Conservation (phyloP, 306 rosid species). For the Cajanus cajan region DNA sequence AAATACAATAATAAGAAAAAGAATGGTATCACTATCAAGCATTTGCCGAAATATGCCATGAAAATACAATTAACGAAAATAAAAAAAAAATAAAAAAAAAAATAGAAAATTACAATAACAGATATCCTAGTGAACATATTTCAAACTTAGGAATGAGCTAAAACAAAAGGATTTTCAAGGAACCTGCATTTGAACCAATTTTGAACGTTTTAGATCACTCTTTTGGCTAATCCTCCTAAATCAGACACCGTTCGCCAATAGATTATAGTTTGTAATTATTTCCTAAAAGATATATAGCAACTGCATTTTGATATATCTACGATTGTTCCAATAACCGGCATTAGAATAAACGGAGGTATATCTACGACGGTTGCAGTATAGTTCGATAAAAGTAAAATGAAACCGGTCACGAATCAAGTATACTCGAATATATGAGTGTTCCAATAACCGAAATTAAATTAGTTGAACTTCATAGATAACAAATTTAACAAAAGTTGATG, state of each 20-base stretch:
- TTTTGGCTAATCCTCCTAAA: constrained; percentile 19
- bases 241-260: neutral
- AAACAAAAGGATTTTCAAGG: neutral
- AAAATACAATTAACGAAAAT: constrained; percentile 1
- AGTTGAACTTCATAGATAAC: neutral
- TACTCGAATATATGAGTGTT: neutral
- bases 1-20: neutral
- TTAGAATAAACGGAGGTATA: neutral
- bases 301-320: neutral
- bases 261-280: neutral
- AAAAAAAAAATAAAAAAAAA: neutral
- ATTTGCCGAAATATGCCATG: neutral
- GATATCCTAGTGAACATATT: constrained; percentile 7
- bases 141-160: neutral
- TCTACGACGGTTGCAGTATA: neutral
- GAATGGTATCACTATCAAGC: neutral
- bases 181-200: neutral
- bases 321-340: neutral
- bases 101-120: neutral
- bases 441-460: neutral
- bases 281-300: constrained; percentile 5
- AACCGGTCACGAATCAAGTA: constrained; percentile 15
- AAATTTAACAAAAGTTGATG: neutral
- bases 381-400: neutral
- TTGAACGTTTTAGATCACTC: neutral